These are phyloP conservation scores for Chaetomium sp. DNA, from an alignment of 2,329 filamentous ascomycete species.

Conservation along the genomic window DNA sequence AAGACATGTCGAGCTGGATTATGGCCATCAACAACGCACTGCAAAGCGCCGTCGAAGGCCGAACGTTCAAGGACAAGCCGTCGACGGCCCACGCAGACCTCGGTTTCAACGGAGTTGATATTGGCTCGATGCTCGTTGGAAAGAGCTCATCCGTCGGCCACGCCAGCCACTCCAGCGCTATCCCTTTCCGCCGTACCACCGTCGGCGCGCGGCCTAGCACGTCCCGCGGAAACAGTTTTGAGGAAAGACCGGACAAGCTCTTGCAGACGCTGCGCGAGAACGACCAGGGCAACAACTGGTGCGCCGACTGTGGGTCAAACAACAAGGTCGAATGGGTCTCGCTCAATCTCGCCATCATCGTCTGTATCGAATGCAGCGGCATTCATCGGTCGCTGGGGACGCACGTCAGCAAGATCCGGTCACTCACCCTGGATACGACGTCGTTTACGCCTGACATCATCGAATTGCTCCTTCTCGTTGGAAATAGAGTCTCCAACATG, in stretches of 20 bases:
- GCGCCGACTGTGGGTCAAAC: constrained; percentile 87
- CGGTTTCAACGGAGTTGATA: constrained; percentile 67
- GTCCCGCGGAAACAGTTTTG: constrained; percentile 63
- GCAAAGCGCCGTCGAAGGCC: constrained; percentile 88
- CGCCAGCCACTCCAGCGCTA: constrained; percentile 38
- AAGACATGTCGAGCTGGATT: constrained; percentile 98
- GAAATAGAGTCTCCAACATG: constrained; percentile 93
- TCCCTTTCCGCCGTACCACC: constrained; percentile 78
- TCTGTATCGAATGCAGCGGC: constrained; percentile 97
- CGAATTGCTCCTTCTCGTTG: constrained; percentile 82
- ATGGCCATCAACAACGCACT: constrained; percentile 92
- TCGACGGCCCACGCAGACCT: constrained; percentile 40
- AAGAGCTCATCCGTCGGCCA: constrained; percentile 70
- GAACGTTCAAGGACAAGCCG: constrained; percentile 52
- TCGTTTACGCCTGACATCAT: constrained; percentile 97
- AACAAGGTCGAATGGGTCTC: constrained; percentile 98
- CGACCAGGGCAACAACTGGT: constrained; percentile 88
- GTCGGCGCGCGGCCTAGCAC: constrained; percentile 80
- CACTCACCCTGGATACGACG: constrained; percentile 87
- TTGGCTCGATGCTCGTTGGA: constrained; percentile 85
- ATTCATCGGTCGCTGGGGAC: constrained; percentile 95
- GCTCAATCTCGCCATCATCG: constrained; percentile 90
- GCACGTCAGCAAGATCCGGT: constrained; percentile 95
- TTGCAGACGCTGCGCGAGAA: constrained; percentile 81
- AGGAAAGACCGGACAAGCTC: constrained; percentile 78